Percentiles rank a stretch among this genome's conserved stretches.
phyloP scores from a whole-genome alignment of 1,139 yeast species.

The Pichia sp. region DNA sequence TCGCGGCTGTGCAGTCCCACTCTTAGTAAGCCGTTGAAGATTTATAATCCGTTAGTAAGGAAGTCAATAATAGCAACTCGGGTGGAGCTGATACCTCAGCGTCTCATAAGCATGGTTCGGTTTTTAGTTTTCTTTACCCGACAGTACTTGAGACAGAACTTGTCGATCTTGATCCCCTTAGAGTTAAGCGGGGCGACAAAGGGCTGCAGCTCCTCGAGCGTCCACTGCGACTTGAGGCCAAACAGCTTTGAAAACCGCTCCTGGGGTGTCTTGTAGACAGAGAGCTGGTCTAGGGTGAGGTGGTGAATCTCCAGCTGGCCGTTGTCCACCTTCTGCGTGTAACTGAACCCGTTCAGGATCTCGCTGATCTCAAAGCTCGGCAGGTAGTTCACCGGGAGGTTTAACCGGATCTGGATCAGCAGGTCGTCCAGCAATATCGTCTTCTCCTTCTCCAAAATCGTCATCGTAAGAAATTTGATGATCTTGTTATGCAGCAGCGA shows the following conservation, averaged over 20 bases:
- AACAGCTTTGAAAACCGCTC: constrained; percentile 61
- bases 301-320: background rate
- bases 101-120: constrained; percentile 1
- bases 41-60: background rate
- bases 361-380: constrained; percentile 35
- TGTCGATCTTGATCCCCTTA: constrained; percentile 57
- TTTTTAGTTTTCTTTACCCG: constrained; percentile 8
- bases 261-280: constrained; percentile 41
- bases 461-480: constrained; percentile 35
- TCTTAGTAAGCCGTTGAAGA: background rate
- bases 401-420: constrained; percentile 57
- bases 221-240: constrained; percentile 61
- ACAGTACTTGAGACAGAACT: constrained; percentile 72
- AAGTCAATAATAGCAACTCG: too few relatives aligned
- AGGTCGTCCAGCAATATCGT: constrained; percentile 40
- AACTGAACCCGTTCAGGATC: constrained; percentile 27
- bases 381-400: constrained; percentile 44
- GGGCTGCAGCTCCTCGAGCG: constrained; percentile 65
- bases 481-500: constrained; percentile 31
- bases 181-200: constrained; percentile 56
- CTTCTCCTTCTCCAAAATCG: constrained; percentile 4
- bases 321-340: constrained; percentile 17
- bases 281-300: background rate
- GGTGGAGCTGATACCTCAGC: background rate
- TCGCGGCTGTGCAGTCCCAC: background rate